Base-by-base conservation (phyloP, 164 flowering plant species). In the Stephania japonica region DNA sequence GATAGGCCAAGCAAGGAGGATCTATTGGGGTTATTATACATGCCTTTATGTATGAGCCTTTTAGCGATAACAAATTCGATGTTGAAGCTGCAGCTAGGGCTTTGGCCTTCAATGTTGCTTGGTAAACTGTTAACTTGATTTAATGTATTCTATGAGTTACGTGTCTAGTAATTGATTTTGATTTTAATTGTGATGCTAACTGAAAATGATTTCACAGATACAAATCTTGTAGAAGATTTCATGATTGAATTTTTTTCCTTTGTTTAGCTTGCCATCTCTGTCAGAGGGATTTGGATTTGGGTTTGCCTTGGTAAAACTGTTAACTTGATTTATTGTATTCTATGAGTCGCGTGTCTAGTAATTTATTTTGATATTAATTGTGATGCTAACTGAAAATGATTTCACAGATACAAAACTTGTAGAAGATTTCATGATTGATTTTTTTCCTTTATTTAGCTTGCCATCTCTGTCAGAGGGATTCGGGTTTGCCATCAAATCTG, bases 1-100 rank as follows among this genome's bases (percentile, higher is more conserved):
- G 71, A 56, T 19, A 69, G 72, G 25, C 72, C 50, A 61, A 71
- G 23, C 73, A 71, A 71, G 67, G 73, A 2, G 73, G 73, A 19
- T 41, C 24, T 19, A 62, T 71, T 0, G 67, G 67, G 42, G 25
- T 71, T 61, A 24, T 43, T 42, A 8, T 62, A 38, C 21, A 42
- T 24, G 49, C 53, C 5, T 23, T 32, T 25, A 62, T 42, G 67
- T 71, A 61, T 49, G n/a, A 26, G 53, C 73, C 73, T 19, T 11
- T 23, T 3, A 71, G 66, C 64, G 67, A 71, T 21, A 21, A 41
- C 1, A 41, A 71, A 10, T 32, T 9, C 4, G 73, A 71, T 38
- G 26, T 25, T 61, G 38, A 71, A 42, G 73, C 73, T 42, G 73
- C 73, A 4, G 24, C 24, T 1, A 42, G 73, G 25, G 67, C 73